Evolutionary conservation across 805 yeast species (phyloP).

Genomic region (Ogataea methanolica): DNA sequence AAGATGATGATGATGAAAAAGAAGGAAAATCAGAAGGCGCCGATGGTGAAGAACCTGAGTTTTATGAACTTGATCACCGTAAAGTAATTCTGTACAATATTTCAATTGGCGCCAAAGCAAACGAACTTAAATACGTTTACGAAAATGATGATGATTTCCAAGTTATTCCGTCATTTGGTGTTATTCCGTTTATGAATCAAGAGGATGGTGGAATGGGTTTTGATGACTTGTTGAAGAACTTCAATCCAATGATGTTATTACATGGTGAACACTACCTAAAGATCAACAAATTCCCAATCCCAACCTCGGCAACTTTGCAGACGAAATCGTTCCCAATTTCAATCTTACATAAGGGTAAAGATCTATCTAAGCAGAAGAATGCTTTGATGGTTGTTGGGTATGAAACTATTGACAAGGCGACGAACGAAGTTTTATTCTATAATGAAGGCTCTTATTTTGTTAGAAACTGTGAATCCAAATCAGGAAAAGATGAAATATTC

Average conservation of each 20-base stretch:
- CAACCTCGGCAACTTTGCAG: slow-evolving; percentile 58
- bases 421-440: slow-evolving; percentile 68
- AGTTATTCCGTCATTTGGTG: slow-evolving; percentile 86
- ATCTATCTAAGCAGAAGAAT: slow-evolving; percentile 46
- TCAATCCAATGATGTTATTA: slow-evolving; percentile 82
- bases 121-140: slow-evolving; percentile 72
- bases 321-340: slow-evolving; percentile 68
- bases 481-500: slow-evolving; percentile 43
- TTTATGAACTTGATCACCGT: slow-evolving; percentile 57
- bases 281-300: slow-evolving; percentile 71
- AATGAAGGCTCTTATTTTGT: slow-evolving; percentile 84
- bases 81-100: slow-evolving; percentile 82
- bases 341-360: slow-evolving; percentile 63
- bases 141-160: slow-evolving; percentile 77
- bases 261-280: slow-evolving; percentile 95
- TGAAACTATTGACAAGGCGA: slow-evolving; percentile 58
- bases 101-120: slow-evolving; percentile 80
- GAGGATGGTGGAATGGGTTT: slow-evolving; percentile 54
- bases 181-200: slow-evolving; percentile 75
- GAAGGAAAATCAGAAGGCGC: slow-evolving; percentile 44
- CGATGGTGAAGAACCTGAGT: slow-evolving; percentile 38
- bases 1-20: slow-evolving; percentile 39
- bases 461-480: slow-evolving; percentile 63
- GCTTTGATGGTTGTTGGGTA: slow-evolving; percentile 73
- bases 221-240: slow-evolving; percentile 63